Conservation (phyloP, 768 basidiomycete species). For the Epithele typhae region DNA sequence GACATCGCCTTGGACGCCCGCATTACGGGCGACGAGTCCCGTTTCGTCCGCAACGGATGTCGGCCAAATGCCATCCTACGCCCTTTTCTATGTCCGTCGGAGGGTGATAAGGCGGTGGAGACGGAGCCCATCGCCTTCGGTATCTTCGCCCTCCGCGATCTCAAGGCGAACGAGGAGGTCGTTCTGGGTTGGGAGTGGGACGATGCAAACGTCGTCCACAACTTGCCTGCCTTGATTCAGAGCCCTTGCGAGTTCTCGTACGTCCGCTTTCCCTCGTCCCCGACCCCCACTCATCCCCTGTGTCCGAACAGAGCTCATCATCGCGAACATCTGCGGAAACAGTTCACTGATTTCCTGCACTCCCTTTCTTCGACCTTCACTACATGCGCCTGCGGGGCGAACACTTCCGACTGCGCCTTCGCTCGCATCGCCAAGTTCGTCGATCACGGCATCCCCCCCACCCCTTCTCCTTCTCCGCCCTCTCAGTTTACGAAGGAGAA, state of each 20-base stretch:
- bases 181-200: constrained; percentile 97
- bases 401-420: constrained; percentile 58
- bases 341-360: constrained; percentile 68
- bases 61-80: constrained; percentile 44
- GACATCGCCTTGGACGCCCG: constrained; percentile 78
- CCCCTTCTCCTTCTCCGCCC: constrained; percentile 23
- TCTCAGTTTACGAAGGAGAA: constrained; percentile 17
- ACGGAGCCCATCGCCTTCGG: constrained; percentile 59
- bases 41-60: constrained; percentile 63
- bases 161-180: constrained; percentile 79
- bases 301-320: constrained; percentile 35
- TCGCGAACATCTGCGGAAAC: constrained; percentile 50
- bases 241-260: constrained; percentile 55
- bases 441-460: constrained; percentile 32
- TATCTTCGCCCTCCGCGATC: constrained; percentile 72
- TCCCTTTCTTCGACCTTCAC: constrained; percentile 67
- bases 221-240: constrained; percentile 63
- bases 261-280: constrained; percentile 24
- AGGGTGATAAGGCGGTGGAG: constrained; percentile 11
- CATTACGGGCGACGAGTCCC: constrained; percentile 56
- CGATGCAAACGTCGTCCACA: constrained; percentile 81
- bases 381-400: constrained; percentile 68
- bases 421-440: constrained; percentile 65
- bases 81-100: constrained; percentile 35
- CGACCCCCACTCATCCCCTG: not conserved